Evolutionary conservation across 2,329 filamentous ascomycete species (phyloP).

Genomic region (Clarireedia homoeocarpa): DNA sequence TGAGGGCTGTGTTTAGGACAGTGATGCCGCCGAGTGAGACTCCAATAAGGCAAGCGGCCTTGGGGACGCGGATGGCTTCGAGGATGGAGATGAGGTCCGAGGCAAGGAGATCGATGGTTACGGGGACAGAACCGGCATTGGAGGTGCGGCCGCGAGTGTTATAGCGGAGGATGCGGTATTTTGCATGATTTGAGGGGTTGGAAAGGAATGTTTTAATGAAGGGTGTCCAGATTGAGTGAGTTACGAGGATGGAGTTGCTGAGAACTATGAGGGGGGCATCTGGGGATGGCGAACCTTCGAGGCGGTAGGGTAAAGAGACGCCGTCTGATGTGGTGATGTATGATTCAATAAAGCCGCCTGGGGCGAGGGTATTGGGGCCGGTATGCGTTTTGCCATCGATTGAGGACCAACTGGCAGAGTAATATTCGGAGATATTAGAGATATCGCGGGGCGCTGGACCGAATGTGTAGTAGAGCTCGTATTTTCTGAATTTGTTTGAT

Average conservation of each 20-base stretch:
- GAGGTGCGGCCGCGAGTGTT: slow-evolving; percentile 54
- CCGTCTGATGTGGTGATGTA: slow-evolving; percentile 62
- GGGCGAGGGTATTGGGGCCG: slow-evolving; percentile 31
- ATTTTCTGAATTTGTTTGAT: slow-evolving; percentile 50
- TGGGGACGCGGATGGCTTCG: slow-evolving; percentile 58
- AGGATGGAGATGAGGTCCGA: slow-evolving; percentile 61
- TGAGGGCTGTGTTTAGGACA: slow-evolving; percentile 62
- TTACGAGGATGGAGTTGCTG: slow-evolving; percentile 72
- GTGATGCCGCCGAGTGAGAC: slow-evolving; percentile 80
- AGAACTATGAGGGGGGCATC: slow-evolving; percentile 67
- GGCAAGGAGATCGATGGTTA: slow-evolving; percentile 48
- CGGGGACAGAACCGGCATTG: slow-evolving; percentile 13
- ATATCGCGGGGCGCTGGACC: slow-evolving; percentile 67
- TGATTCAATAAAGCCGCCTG: slow-evolving; percentile 52
- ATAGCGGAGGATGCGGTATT: slow-evolving; percentile 70
- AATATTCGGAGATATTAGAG: slow-evolving; percentile 12
- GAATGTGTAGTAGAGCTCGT: slow-evolving; percentile 73
- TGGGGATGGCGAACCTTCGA: slow-evolving; percentile 63
- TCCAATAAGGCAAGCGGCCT: slow-evolving; percentile 61
- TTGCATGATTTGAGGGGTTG: slow-evolving; percentile 16
- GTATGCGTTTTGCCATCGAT: slow-evolving; percentile 39
- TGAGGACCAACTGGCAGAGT: slow-evolving; percentile 29
- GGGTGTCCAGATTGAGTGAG: slow-evolving; percentile 72
- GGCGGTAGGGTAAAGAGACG: slow-evolving; percentile 60
- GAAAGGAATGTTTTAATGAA: slow-evolving; percentile 42